Evolutionary conservation across 2,329 filamentous ascomycete species (phyloP).

Genomic region (Stagonosporopsis chrysanthemi): DNA sequence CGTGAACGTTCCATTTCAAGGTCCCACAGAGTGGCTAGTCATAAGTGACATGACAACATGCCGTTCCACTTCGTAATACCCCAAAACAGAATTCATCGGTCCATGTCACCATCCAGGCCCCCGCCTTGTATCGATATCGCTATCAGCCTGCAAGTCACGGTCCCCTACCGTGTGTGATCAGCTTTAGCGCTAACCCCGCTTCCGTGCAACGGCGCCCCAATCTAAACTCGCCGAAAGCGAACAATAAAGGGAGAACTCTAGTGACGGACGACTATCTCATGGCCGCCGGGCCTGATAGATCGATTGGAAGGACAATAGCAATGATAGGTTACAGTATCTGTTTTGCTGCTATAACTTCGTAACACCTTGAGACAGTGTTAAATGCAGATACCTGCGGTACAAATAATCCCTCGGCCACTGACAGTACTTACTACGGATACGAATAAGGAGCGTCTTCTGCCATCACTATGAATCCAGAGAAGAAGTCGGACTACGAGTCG

Average conservation of each 20-base stretch:
- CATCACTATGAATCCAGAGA: not conserved
- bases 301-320: not conserved
- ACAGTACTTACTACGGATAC: too few relatives aligned
- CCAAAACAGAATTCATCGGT: too few relatives aligned
- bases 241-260: conserved; percentile 4
- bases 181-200: conserved; percentile 4
- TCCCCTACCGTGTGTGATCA: conserved; percentile 2
- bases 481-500: not conserved
- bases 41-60: not conserved
- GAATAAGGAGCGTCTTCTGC: too few relatives aligned
- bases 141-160: not conserved
- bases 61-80: not conserved
- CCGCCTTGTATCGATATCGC: not conserved
- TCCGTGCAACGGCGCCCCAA: not conserved
- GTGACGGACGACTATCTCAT: not conserved
- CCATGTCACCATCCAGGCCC: not conserved
- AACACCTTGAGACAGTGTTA: not conserved
- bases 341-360: not conserved
- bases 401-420: not conserved
- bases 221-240: not conserved
- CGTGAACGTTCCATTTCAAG: not conserved
- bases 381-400: not conserved
- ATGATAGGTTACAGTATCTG: not conserved
- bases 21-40: not conserved
- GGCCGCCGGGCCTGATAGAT: not conserved